These are phyloP conservation scores for Spinacia oleracea DNA, from an alignment of 179 eudicot species.

Conservation along the genomic window DNA sequence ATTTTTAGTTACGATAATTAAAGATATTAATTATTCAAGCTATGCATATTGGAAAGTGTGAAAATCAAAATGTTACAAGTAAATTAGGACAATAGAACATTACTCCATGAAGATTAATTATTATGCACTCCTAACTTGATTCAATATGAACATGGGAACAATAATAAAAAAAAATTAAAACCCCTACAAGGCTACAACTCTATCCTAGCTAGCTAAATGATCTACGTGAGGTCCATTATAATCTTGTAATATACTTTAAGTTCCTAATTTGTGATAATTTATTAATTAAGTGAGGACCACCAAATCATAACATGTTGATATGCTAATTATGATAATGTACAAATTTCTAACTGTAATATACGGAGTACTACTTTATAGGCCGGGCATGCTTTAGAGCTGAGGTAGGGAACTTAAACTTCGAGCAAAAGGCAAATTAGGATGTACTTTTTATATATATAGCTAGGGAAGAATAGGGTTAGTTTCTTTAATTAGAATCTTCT, in stretches of 20 bases:
- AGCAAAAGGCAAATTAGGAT: conserved; percentile 27
- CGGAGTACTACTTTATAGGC: conserved; percentile 32
- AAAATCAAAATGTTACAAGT: no score
- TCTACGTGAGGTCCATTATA: conserved; percentile 14
- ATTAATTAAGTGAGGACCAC: conserved; percentile 24
- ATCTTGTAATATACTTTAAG: conserved; percentile 7
- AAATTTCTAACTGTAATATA: conserved; percentile 28
- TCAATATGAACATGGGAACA: conserved; percentile 8
- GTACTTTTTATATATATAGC: conserved; percentile 27
- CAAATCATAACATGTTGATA: conserved; percentile 38
- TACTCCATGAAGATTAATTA: no score
- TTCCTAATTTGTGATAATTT: neutral
- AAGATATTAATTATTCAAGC: no score
- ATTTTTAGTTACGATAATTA: no score
- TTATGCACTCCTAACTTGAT: neutral
- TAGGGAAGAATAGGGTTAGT: conserved; percentile 16
- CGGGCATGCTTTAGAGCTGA: conserved; percentile 30
- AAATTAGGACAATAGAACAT: no score
- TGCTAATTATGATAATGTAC: conserved; percentile 39
- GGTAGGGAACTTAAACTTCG: conserved; percentile 38
- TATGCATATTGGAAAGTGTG: no score
- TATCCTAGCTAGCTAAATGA: conserved; percentile 1
- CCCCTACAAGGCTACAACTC: neutral
- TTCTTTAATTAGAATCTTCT: conserved; percentile 2
- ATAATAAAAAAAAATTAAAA: neutral